These are phyloP conservation scores for Candida qinlingensis DNA, from an alignment of 805 yeast species.

Conservation along the genomic window DNA sequence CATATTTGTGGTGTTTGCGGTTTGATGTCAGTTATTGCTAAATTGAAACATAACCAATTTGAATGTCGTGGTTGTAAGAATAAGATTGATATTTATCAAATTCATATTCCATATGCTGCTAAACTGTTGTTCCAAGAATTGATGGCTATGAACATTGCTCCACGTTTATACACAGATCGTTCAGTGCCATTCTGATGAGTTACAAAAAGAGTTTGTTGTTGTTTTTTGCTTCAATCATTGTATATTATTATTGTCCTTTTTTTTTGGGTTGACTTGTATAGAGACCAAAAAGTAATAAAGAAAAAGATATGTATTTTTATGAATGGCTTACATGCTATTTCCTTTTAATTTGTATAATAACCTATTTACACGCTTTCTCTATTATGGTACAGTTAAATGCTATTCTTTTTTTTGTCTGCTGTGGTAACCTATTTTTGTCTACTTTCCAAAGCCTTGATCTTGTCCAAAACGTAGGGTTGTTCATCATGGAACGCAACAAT, in stretches of 20 bases:
- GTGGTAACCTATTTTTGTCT: not conserved
- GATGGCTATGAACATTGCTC: constrained; percentile 99
- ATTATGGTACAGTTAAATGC: not conserved
- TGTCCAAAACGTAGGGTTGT: constrained; percentile 44
- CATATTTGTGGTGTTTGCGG: constrained; percentile 99
- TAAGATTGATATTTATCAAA: constrained; percentile 96
- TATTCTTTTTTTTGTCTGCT: not conserved
- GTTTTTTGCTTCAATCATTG: not conserved
- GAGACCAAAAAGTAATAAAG: not conserved
- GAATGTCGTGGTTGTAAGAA: constrained; percentile 98
- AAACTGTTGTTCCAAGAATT: constrained; percentile 96
- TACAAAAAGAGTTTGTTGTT: not conserved
- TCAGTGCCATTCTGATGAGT: constrained; percentile 43
- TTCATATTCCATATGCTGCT: constrained; percentile 97
- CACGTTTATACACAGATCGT: constrained; percentile 93
- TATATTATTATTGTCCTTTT: not conserved
- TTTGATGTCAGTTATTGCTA: constrained; percentile 95
- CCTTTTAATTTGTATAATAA: not conserved
- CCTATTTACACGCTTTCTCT: not conserved
- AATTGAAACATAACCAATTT: constrained; percentile 93
- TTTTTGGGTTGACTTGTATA: not conserved
- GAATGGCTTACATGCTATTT: not conserved
- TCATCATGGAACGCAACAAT: constrained; percentile 83
- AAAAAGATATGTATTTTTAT: constrained; percentile 1
- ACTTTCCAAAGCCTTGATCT: constrained; percentile 26